phyloP scores from a whole-genome alignment of 2,329 filamentous ascomycete species.

The Ophiostoma sp. region DNA sequence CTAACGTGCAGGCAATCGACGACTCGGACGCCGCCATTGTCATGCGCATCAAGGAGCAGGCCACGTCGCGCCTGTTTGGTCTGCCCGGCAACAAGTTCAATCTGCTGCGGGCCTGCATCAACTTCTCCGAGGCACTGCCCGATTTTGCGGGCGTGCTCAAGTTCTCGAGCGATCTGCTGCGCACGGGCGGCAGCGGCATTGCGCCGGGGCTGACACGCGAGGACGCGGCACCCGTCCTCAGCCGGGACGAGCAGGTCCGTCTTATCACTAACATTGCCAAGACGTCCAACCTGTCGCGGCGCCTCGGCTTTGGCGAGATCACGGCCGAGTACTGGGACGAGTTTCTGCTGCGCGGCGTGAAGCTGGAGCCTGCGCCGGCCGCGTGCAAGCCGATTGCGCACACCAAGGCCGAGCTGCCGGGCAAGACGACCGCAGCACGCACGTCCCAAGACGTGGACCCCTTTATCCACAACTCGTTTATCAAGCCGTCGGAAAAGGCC shows the following conservation, averaged over 20 bases:
- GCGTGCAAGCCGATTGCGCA: constrained; percentile 63
- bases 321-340: constrained; percentile 95
- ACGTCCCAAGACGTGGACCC: constrained; percentile 65
- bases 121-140: constrained; percentile 87
- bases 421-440: constrained; percentile 38
- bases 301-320: constrained; percentile 64
- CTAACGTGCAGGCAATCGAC: constrained; percentile 27
- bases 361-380: constrained; percentile 58
- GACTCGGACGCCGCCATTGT: constrained; percentile 51
- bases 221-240: constrained; percentile 64
- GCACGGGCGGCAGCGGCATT: constrained; percentile 73
- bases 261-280: constrained; percentile 81
- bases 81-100: constrained; percentile 77
- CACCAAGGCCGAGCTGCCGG: constrained; percentile 50
- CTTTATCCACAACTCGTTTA: constrained; percentile 92
- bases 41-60: constrained; percentile 55
- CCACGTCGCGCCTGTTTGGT: constrained; percentile 62
- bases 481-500: constrained; percentile 60
- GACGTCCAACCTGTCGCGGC: constrained; percentile 70
- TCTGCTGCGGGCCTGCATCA: constrained; percentile 81
- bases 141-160: constrained; percentile 86
- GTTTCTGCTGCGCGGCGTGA: constrained; percentile 76
- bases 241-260: constrained; percentile 76
- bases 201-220: constrained; percentile 66
- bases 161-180: constrained; percentile 78